Evolutionary conservation across 441 rosid genomes (phyloP).

Genomic region (Jatropha multifida): DNA sequence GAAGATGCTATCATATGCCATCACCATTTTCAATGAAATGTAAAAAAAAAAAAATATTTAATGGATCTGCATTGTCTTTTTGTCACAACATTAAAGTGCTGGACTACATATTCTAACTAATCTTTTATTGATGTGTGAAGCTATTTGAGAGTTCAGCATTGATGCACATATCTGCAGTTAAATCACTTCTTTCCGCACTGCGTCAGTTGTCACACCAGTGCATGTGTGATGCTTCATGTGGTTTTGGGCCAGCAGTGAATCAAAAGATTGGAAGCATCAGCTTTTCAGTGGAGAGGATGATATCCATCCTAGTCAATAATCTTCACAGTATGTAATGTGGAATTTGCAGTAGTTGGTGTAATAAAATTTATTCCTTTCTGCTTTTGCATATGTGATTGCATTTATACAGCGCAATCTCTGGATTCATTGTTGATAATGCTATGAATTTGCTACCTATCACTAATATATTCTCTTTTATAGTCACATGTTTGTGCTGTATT

Average conservation of each 20-base stretch:
- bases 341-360: conserved; percentile 23
- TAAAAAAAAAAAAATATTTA: background rate
- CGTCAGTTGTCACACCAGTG: conserved; percentile 84
- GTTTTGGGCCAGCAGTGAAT: conserved; percentile 72
- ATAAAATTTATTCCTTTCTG: background rate
- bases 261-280: conserved; percentile 82
- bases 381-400: background rate
- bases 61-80: background rate
- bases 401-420: background rate
- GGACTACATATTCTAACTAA: conserved; percentile 35
- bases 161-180: conserved; percentile 96
- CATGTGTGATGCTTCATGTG: conserved; percentile 68
- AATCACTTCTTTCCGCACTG: conserved; percentile 93
- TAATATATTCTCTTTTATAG: background rate
- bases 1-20: background rate
- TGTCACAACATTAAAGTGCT: conserved; percentile 22
- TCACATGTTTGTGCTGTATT: background rate
- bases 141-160: conserved; percentile 98
- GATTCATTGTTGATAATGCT: background rate
- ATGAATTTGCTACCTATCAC: background rate
- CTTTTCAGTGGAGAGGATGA: conserved; percentile 96
- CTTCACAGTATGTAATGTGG: conserved; percentile 79
- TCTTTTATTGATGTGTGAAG: conserved; percentile 49
- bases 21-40: background rate
- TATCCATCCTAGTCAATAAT: conserved; percentile 91